Evolutionary conservation across 2,329 filamentous ascomycete genomes (phyloP).

Genomic region (Aureobasidium subglaciale): DNA sequence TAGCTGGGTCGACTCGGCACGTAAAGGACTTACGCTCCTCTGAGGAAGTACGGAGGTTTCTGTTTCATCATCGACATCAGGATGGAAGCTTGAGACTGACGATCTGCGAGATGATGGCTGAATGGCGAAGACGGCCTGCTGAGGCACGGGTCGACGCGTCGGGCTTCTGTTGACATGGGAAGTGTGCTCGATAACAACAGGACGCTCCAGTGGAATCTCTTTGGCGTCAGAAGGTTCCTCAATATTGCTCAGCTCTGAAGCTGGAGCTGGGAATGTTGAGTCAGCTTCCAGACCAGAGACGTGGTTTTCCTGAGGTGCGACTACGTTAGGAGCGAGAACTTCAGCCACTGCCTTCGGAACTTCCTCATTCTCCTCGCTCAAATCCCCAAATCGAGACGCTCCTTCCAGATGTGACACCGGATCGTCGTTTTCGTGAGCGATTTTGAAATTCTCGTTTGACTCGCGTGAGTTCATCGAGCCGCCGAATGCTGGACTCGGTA

Average conservation of each 20-base stretch:
- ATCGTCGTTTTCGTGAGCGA: background rate
- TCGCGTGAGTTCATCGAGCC: constrained; percentile 11
- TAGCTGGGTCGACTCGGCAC: background rate
- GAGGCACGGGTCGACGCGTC: background rate
- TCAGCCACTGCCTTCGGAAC: background rate
- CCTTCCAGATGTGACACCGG: background rate
- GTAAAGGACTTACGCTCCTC: constrained; percentile 1
- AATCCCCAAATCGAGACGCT: background rate
- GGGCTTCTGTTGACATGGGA: background rate
- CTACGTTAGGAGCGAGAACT: background rate
- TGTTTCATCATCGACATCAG: background rate
- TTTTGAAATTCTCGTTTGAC: constrained; percentile 1
- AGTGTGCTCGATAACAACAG: background rate
- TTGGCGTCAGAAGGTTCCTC: background rate
- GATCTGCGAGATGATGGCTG: background rate
- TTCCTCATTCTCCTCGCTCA: background rate
- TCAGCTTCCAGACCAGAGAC: background rate
- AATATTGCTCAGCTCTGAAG: background rate
- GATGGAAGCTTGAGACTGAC: background rate
- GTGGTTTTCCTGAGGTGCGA: background rate
- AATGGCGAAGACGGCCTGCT: background rate
- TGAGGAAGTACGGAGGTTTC: background rate
- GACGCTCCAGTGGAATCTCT: background rate
- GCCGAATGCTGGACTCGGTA: constrained; percentile 16
- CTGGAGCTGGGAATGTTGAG: background rate